These are phyloP conservation scores for Erucastrum elatum DNA, from an alignment of 345 rosid genomes.

Conservation along the genomic window DNA sequence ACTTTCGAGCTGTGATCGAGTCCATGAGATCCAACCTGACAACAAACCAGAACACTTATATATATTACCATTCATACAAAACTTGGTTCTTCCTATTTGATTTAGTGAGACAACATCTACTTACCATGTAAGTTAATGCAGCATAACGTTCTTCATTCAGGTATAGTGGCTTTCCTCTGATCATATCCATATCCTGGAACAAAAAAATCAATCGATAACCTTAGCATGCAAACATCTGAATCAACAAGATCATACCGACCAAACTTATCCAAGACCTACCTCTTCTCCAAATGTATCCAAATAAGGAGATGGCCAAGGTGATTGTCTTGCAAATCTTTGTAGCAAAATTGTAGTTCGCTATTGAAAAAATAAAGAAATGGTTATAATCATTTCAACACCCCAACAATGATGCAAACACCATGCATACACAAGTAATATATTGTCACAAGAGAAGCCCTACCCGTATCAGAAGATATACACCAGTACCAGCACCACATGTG, in stretches of 20 bases:
- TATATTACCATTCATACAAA: background rate
- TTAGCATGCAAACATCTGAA: background rate
- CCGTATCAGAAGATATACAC: conserved; percentile 81
- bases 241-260: background rate
- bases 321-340: conserved; percentile 75
- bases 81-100: background rate
- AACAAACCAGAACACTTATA: conserved; percentile 1
- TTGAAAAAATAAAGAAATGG: conserved; percentile 8
- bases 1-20: conserved; percentile 78
- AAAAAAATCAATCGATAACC: background rate
- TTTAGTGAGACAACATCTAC: conserved; percentile 5
- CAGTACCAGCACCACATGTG: conserved; percentile 80
- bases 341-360: conserved; percentile 83
- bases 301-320: conserved; percentile 94
- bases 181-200: conserved; percentile 68
- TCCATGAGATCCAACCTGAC: conserved; percentile 96
- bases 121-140: conserved; percentile 79
- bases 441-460: conserved; percentile 40
- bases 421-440: background rate
- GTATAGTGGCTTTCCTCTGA: conserved; percentile 84
- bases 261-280: conserved; percentile 40
- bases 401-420: conserved; percentile 3
- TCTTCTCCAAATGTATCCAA: conserved; percentile 97
- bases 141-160: conserved; percentile 98
- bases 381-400: conserved; percentile 13